Conservation (phyloP, 306 rosid genomes). For the Nissolia schottii region DNA sequence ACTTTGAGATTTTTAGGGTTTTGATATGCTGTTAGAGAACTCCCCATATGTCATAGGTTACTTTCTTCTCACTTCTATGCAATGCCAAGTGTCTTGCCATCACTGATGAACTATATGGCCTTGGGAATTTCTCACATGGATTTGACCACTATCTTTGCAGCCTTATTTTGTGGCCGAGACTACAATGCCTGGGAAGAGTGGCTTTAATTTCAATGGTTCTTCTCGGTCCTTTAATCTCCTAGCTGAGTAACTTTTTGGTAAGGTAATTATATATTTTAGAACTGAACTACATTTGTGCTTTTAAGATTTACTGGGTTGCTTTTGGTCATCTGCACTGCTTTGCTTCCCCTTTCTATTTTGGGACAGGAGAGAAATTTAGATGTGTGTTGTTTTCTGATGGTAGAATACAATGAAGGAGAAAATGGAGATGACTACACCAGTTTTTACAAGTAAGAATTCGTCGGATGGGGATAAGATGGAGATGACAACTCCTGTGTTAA, state of each 20-base stretch:
- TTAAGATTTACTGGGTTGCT: background rate
- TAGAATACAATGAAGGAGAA: slow-evolving; percentile 68
- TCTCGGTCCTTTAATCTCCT: slow-evolving; percentile 81
- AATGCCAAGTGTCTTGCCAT: slow-evolving; percentile 11
- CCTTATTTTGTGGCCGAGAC: slow-evolving; percentile 86
- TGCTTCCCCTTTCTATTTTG: slow-evolving; percentile 9
- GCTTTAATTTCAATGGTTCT: slow-evolving; percentile 73
- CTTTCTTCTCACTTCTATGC: background rate
- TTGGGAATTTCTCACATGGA: background rate
- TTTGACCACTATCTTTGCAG: slow-evolving; percentile 44
- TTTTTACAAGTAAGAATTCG: slow-evolving; percentile 59
- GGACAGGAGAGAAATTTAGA: background rate
- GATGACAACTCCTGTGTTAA: slow-evolving; percentile 89
- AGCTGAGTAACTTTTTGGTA: slow-evolving; percentile 93
- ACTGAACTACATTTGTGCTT: background rate
- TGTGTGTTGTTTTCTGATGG: slow-evolving; percentile 21
- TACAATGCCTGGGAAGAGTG: slow-evolving; percentile 84
- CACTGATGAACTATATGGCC: background rate
- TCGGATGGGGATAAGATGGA: slow-evolving; percentile 83
- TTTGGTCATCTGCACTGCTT: background rate
- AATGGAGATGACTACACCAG: slow-evolving; percentile 98
- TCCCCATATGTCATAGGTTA: background rate
- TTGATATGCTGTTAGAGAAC: background rate
- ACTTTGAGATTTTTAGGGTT: background rate
- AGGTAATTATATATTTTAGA: slow-evolving; percentile 52